These are phyloP conservation scores for Saccharomycopsis sp. DNA, from an alignment of 805 yeast species.

Conservation along the genomic window DNA sequence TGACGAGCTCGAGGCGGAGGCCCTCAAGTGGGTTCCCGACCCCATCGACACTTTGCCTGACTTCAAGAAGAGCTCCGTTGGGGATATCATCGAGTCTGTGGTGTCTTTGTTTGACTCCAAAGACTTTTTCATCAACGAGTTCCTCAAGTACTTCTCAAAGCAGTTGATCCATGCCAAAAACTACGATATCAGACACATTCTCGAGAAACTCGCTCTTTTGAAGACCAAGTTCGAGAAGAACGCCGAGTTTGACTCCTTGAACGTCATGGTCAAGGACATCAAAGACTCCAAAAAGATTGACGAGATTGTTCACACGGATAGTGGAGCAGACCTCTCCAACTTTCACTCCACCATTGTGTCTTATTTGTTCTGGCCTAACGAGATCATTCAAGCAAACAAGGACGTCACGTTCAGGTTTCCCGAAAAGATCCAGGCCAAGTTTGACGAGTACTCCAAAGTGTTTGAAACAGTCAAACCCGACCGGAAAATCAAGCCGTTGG, in stretches of 20 bases:
- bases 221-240: constrained; percentile 44
- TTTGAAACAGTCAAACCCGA: constrained; percentile 47
- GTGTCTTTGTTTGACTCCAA: constrained; percentile 68
- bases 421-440: constrained; percentile 31
- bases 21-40: constrained; percentile 70
- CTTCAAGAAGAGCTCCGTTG: constrained; percentile 52
- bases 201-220: constrained; percentile 42
- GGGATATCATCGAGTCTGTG: constrained; percentile 65
- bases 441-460: constrained; percentile 37
- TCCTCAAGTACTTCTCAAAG: constrained; percentile 53
- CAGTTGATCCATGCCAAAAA: constrained; percentile 37
- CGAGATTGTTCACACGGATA: constrained; percentile 28
- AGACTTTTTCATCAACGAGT: constrained; percentile 57
- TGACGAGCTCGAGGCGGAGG: constrained; percentile 29
- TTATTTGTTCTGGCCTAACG: constrained; percentile 71
- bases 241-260: constrained; percentile 58
- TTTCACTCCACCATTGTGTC: constrained; percentile 63
- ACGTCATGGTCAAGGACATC: constrained; percentile 79
- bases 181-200: constrained; percentile 36
- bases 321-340: constrained; percentile 21
- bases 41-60: constrained; percentile 87
- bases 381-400: constrained; percentile 24
- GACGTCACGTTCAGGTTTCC: constrained; percentile 46
- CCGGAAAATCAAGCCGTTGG: constrained; percentile 49
- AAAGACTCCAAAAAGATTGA: constrained; percentile 47